phyloP scores from a whole-genome alignment of 768 basidiomycete genomes.

The Pleurotus ostreatus region DNA sequence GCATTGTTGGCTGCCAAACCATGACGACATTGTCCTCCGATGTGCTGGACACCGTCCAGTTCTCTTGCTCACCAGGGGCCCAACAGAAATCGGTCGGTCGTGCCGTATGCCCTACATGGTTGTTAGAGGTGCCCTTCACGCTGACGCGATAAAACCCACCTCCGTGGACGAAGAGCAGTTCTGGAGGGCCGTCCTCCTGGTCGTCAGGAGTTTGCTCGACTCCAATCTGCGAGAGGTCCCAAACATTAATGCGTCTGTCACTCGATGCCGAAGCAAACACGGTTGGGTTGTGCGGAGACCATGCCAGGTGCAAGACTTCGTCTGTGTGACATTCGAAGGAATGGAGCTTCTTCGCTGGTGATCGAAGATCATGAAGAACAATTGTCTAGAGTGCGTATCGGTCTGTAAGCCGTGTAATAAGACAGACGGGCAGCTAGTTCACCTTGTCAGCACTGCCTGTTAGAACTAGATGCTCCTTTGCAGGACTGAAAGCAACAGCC shows the following conservation, averaged over 20 bases:
- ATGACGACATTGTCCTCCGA: conserved; percentile 97
- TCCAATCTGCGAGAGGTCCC: conserved; percentile 91
- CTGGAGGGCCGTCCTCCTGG: conserved; percentile 96
- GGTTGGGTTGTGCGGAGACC: conserved; percentile 92
- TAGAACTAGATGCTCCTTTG: conserved; percentile 70
- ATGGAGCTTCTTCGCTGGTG: conserved; percentile 74
- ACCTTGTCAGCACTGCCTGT: conserved; percentile 97
- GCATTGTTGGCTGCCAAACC: conserved; percentile 97
- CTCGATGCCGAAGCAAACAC: conserved; percentile 94
- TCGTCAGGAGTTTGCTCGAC: conserved; percentile 97
- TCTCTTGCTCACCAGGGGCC: conserved; percentile 80
- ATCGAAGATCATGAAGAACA: conserved; percentile 82
- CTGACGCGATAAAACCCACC: conserved; percentile 41
- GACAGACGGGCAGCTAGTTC: conserved; percentile 5
- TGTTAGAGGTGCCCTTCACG: not conserved
- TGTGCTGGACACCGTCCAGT: conserved; percentile 83
- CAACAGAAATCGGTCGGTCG: conserved; percentile 93
- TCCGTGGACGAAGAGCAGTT: conserved; percentile 93
- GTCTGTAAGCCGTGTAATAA: too few species aligned
- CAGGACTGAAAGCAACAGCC: conserved; percentile 86
- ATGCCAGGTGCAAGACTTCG: conserved; percentile 89
- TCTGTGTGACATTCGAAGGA: conserved; percentile 91
- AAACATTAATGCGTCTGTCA: conserved; percentile 90
- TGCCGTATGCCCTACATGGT: conserved; percentile 70
- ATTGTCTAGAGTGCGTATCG: conserved; percentile 55